Evolutionary conservation across 2,329 filamentous ascomycete genomes (phyloP).

Genomic region (Trichophaea hybrida): DNA sequence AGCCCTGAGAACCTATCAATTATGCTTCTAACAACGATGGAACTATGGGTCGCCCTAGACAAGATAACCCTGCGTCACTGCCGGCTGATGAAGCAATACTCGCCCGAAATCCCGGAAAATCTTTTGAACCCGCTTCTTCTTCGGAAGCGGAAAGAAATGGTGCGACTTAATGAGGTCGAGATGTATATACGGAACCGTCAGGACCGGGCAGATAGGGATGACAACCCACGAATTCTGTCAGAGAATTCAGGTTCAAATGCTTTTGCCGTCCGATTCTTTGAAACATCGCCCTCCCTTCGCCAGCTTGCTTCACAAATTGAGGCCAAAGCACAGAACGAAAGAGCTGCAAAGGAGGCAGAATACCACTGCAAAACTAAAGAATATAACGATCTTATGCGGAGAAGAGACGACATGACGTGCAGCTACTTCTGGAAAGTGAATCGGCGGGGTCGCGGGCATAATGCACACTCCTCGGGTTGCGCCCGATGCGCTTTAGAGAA

Average conservation of each 20-base stretch:
- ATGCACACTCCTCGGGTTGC: slow-evolving; percentile 6
- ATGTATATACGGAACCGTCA: slow-evolving; percentile 34
- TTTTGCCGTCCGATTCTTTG: slow-evolving; percentile 39
- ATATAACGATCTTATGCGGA: slow-evolving; percentile 28
- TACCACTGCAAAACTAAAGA: slow-evolving; percentile 26
- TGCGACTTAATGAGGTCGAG: slow-evolving; percentile 37
- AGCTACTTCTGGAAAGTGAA: background rate
- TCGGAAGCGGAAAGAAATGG: slow-evolving; percentile 34
- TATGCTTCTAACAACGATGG: slow-evolving; percentile 43
- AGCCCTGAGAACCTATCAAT: slow-evolving; percentile 38
- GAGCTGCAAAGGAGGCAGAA: slow-evolving; percentile 30
- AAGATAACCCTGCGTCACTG: slow-evolving; percentile 32
- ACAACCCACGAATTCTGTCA: slow-evolving; percentile 31
- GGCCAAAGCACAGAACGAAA: background rate
- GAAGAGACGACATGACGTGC: background rate
- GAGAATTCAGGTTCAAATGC: slow-evolving; percentile 30
- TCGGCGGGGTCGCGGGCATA: background rate
- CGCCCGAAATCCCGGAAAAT: slow-evolving; percentile 33
- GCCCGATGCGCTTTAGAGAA: slow-evolving; percentile 29
- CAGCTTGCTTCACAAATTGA: slow-evolving; percentile 5
- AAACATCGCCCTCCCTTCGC: slow-evolving; percentile 35
- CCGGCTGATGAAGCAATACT: slow-evolving; percentile 37
- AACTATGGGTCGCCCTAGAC: slow-evolving; percentile 47
- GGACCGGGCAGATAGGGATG: slow-evolving; percentile 8
- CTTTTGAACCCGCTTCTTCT: slow-evolving; percentile 37